Base-by-base conservation (phyloP, 768 basidiomycete genomes). In the Mrakia gelida region DNA sequence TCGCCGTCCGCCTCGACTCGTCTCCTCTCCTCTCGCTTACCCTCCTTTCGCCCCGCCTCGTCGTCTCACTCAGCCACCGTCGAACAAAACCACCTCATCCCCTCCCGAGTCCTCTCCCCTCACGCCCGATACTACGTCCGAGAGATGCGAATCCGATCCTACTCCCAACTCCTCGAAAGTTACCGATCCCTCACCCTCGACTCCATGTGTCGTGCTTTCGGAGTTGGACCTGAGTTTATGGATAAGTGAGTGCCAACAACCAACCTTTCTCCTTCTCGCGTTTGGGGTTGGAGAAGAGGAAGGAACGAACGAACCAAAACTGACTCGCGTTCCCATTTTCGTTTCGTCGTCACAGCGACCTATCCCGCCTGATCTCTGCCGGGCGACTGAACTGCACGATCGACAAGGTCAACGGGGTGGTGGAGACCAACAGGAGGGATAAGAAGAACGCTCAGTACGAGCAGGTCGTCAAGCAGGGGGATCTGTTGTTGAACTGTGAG, bases 71-170 rank as follows among this genome's bases (percentile, higher is more conserved):
- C 81, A 93, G 94, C 95, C 26, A 91, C 91, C 21, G 91, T 98
- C 76, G 95, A 98, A 85, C 91, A 94, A 85, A 89, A 88, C 1
- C 89, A 92, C 82, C 90, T 98, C 80, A 85, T 94, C n/a, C 91
- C 94, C 18, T 95, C 92, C 3, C 92, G 93, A 61, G 85, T 95
- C 78, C 89, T 98, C 68, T 88, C 90, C 2, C 92, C 91, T 0
- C 97, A 98, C 83, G 88, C 93, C 0, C 89, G 92, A 11, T 96
- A 87, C 86, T 98, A 97, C 84, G 88, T 95, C 43, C 91, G 96
- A 77, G 96, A 98, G 84, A 94, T 98, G 93, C 91, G 97, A 49
- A 94, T 98, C 80, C 89, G 92, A 28, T 95, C 95, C 0, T 98
- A 97, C 85, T 86, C 88, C 38, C 96, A 98, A 82, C 87, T 98